Base-by-base conservation (phyloP, 257 asterid species). In the Solanum habrochaites region DNA sequence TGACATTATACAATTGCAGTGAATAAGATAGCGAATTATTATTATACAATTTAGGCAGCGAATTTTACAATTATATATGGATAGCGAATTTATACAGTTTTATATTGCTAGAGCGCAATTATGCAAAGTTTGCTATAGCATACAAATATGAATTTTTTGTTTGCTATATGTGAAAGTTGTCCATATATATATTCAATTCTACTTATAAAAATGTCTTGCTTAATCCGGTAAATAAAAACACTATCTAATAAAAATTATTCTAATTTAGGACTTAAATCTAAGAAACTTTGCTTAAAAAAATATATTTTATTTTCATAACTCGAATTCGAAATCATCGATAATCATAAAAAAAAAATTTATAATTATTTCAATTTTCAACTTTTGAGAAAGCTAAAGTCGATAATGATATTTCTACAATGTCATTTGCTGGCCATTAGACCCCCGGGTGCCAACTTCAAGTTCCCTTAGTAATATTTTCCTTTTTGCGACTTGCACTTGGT, bases 401-500 rank as follows among this genome's bases (percentile, higher is more conserved):
- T 27, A 82, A 83, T 29, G 64, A 81, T 13, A 80, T 80, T 21
- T 20, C 82, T 49, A 49, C 69, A 81, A 29, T 49, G 69, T 45
- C 85, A 81, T 78, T 78, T 78, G 66, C 66, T 81, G 69, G 45
- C 69, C 20, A 81, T 18, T 29, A 81, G 45, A 81, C n/a, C n/a
- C n/a, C n/a, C n/a, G n/a, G 29, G 43, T 49, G 69, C 69, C 85
- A 81, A 81, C 85, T 81, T 81, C 85, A 81, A 81, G 29, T 81
- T 81, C 85, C 12, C 31, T 80, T 80, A 47, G 21, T 14, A 20
- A 80, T 80, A 47, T 81, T 47, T 47, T 42, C 83, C 12, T 8
- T 77, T 77, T 77, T 14, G 25, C 66, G 13, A 15, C 83, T 42
- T n/a, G n/a, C n/a, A n/a, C n/a, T n/a, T n/a, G n/a, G 40, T 27